Evolutionary conservation across 176 grass and related monocot genomes (phyloP), one percentile per base, ranked within the genome.

Genomic region (Carex myosuroides): DNA sequence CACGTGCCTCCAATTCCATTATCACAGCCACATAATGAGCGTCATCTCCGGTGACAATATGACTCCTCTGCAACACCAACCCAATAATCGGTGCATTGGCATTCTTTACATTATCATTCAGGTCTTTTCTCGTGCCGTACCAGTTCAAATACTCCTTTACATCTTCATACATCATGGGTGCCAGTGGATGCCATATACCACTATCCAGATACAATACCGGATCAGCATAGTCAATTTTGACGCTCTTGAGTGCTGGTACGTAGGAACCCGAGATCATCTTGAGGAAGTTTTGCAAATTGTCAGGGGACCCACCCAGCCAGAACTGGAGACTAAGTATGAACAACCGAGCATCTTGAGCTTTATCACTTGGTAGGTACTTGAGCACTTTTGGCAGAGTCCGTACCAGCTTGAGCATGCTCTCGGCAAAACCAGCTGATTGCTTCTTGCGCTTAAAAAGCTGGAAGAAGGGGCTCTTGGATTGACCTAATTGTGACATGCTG

Each of bases 381-480:
- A 99, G 93, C 70, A 99, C 96, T 90, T 99, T 99, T 48, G 96
- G 96, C 81, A 99, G 88, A 3, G 93, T 99, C 30, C 96, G 88
- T 2, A 99, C 96, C 11, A 99, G 93, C 88, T 99, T 99, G 50
- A 99, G 93, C 96, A 99, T 99, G 91, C 91, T 94, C 26, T 99
- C 96, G 18, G 96, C 96, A 88, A 99, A 99, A 13, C 87, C 87
- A 26, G 91, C 84, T 35, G 87, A 89, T 80, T 95, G 82, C 86
- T 90, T 86, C 89, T 99, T 94, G 81, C 89, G 84, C 91, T 99
- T 99, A 88, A 99, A 99, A 77, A 99, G 96, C 87, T 99, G 96
- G 90, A 99, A 99, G 89, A 99, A 99, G 70, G 96, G 96, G 91
- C 91, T 93, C 87, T 99, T 99, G 80, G 96, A 99, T 82, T 99